Conservation (phyloP, 1,139 yeast genomes). For the Scheffersomyces insectosa region DNA sequence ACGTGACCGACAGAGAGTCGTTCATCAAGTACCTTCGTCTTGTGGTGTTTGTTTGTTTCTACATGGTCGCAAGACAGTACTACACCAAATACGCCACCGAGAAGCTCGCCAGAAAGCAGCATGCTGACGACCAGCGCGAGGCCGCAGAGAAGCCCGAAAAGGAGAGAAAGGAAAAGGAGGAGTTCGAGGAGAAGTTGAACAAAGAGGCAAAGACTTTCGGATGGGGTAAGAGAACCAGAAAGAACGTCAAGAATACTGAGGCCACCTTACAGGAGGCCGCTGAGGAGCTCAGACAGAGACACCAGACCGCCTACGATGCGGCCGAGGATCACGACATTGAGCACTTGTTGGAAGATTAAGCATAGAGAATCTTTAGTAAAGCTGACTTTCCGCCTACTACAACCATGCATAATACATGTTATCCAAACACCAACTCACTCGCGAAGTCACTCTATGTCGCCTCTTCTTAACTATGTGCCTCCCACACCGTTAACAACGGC, state of each 20-base stretch:
- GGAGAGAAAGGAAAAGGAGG: conserved; percentile 32
- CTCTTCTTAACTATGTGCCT: no score
- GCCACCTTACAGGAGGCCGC: conserved; percentile 50
- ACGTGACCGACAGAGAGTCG: conserved; percentile 32
- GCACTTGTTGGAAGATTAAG: conserved; percentile 58
- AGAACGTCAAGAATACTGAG: conserved; percentile 54
- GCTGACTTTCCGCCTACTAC: background rate
- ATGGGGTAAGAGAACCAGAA: conserved; percentile 77
- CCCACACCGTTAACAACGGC: no score
- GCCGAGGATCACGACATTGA: conserved; percentile 70
- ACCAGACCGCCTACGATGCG: conserved; percentile 49
- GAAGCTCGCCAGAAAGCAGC: conserved; percentile 52
- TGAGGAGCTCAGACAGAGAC: conserved; percentile 42
- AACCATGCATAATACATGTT: no score
- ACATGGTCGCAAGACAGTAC: conserved; percentile 36
- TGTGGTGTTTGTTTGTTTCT: conserved; percentile 34
- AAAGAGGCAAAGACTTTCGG: conserved; percentile 58
- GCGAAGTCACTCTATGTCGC: no score
- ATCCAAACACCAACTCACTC: no score
- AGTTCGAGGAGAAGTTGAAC: conserved; percentile 30
- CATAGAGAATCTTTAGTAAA: background rate
- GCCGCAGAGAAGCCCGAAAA: conserved; percentile 35
- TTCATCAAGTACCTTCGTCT: conserved; percentile 42
- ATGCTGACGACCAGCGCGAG: conserved; percentile 48
- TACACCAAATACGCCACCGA: conserved; percentile 47